Base-by-base conservation (phyloP, 2,329 filamentous ascomycete species). In the Phaeoacremonium minimum region DNA sequence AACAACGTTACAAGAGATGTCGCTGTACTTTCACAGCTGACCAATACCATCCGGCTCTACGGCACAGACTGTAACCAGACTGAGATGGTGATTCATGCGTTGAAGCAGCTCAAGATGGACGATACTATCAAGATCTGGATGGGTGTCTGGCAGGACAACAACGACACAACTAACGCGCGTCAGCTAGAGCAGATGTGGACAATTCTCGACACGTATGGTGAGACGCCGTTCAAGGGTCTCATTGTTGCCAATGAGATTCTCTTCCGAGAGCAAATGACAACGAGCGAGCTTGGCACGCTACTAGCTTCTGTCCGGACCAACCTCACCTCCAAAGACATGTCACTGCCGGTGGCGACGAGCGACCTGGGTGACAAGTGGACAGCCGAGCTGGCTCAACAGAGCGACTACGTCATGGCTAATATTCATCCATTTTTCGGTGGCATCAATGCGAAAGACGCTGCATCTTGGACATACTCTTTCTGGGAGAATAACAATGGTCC, bases 51-150 rank as follows among this genome's bases (percentile, higher is more conserved):
- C 32, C 83, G 91, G 7, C 71, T 96, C 1, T 97, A 97, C 57
- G 91, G 91, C 33, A 97, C 88, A 11, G 91, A 97, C 64, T 97
- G 91, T 73, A 96, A 96, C 61, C 91, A 97, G 63, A 97, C 91
- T 0, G 78, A 95, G 60, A 93, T 97, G 85, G 78, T 94, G 1
- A 68, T 97, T 7, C 83, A 93, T 50, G 83, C 90, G 15, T 83
- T 97, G 49, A 71, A 86, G 39, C 74, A 74, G 34, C 72, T 97
- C 11, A 71, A 83, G 35, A 66, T 96, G 49, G 73, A 85, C 37
- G 71, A 77, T 38, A 69, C 68, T 2, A 80, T 95, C 67, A 95
- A 94, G 60, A 71, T 97, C 44, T 97, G 91, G 91, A 69, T 97
- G 30, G 91, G 91, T 13, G 90, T 97, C 4, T 96, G 90, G 87